Evolutionary conservation across 2,329 filamentous ascomycete genomes (phyloP).

Genomic region (Metarhizium rileyi): DNA sequence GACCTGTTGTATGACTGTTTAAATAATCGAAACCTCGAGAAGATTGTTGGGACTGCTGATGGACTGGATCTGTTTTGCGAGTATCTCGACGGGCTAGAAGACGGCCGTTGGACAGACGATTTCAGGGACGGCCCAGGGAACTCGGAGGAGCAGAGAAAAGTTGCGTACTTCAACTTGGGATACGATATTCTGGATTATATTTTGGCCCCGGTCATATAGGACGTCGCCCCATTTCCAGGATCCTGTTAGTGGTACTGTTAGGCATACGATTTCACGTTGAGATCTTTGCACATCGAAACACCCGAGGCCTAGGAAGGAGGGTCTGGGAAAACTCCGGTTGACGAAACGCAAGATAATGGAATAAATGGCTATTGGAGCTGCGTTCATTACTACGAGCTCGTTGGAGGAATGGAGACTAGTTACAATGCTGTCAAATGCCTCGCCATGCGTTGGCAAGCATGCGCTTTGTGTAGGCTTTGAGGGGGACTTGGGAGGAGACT

Average conservation of each 20-base stretch:
- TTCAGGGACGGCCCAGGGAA: conserved; percentile 15
- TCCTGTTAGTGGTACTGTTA: background rate
- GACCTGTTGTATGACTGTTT: conserved; percentile 51
- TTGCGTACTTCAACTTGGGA: conserved; percentile 35
- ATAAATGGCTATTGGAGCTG: too few relatives aligned
- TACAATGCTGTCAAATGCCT: too few relatives aligned
- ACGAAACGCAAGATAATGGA: too few relatives aligned
- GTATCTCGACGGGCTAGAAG: conserved; percentile 40
- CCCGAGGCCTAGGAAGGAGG: too few relatives aligned
- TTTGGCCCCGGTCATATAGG: conserved; percentile 38
- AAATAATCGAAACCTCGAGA: conserved; percentile 34
- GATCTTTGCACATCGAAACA: background rate
- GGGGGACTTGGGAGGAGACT: too few relatives aligned
- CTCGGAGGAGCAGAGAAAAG: conserved; percentile 13
- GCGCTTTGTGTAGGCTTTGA: too few relatives aligned
- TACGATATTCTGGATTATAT: conserved; percentile 47
- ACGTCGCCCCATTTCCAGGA: background rate
- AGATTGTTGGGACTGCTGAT: conserved; percentile 24
- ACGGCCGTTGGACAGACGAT: conserved; percentile 28
- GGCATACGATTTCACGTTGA: background rate
- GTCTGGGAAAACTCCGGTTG: too few relatives aligned
- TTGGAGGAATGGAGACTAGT: too few relatives aligned
- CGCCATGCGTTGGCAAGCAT: too few relatives aligned
- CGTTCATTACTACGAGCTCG: too few relatives aligned
- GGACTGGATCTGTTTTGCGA: conserved; percentile 33